These are phyloP conservation scores for Quercus rubra DNA, from an alignment of 306 rosid species.

Conservation along the genomic window DNA sequence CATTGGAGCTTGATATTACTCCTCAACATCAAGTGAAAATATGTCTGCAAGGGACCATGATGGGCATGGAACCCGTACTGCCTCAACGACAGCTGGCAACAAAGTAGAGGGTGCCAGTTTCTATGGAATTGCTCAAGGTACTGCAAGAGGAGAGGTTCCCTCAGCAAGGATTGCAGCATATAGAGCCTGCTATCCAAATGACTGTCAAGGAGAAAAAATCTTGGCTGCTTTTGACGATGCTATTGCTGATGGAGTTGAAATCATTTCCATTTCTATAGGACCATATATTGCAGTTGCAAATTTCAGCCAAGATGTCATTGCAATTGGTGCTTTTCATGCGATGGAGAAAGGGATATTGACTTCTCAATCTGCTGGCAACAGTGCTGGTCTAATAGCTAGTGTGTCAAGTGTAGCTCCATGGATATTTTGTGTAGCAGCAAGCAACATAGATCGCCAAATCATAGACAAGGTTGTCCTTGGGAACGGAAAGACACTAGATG, in stretches of 20 bases:
- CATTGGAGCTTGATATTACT: slow-evolving; percentile 17
- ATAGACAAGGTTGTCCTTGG: slow-evolving; percentile 34
- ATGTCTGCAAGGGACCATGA: slow-evolving; percentile 3
- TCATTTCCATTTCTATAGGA: slow-evolving; percentile 32
- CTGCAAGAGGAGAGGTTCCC: slow-evolving; percentile 25
- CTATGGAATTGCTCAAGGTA: slow-evolving; percentile 13
- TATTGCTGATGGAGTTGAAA: slow-evolving; percentile 43
- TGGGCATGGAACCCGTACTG: slow-evolving; percentile 29
- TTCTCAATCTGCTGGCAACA: slow-evolving; percentile 36
- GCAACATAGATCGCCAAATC: slow-evolving; percentile 25
- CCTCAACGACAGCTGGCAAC: slow-evolving; percentile 22
- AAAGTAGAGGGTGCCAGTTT: not conserved
- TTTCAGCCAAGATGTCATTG: not conserved
- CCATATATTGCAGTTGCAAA: rapidly evolving
- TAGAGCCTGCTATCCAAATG: not conserved
- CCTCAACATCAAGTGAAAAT: not conserved
- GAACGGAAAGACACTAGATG: slow-evolving; percentile 26
- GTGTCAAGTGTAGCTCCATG: slow-evolving; percentile 39
- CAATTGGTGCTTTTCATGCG: slow-evolving; percentile 50
- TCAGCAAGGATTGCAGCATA: slow-evolving; percentile 24
- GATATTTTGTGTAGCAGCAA: slow-evolving; percentile 42
- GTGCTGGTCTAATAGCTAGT: slow-evolving; percentile 6
- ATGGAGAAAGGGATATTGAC: slow-evolving; percentile 41
- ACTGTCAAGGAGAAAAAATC: not conserved
- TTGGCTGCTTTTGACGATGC: slow-evolving; percentile 45